Evolutionary conservation across 345 rosid genomes (phyloP).

Genomic region (Salix koriyanagi): DNA sequence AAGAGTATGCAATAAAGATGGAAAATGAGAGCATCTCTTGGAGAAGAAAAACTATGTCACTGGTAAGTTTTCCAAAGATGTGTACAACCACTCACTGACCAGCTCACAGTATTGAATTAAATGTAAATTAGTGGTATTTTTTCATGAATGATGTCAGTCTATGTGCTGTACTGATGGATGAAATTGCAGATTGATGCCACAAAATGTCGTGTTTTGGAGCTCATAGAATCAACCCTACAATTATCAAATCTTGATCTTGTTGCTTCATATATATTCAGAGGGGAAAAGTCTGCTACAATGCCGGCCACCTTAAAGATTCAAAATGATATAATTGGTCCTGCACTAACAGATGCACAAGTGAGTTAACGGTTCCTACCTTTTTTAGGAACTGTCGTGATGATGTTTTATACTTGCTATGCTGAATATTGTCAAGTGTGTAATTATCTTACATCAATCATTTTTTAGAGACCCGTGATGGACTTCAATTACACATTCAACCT

Average conservation of each 20-base stretch:
- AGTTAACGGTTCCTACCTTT: conserved; percentile 26
- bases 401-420: not conserved
- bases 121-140: conserved; percentile 15
- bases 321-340: conserved; percentile 71
- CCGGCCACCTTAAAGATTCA: conserved; percentile 61
- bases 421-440: not conserved
- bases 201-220: conserved; percentile 65
- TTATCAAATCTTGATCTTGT: conserved; percentile 79
- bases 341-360: conserved; percentile 67
- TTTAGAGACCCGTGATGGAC: conserved; percentile 38
- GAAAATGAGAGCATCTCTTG: conserved; percentile 79
- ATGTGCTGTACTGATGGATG: conserved; percentile 18
- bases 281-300: conserved; percentile 43
- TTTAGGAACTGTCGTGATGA: not conserved
- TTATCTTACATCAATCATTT: not conserved
- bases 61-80: conserved; percentile 45
- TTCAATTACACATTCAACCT: conserved; percentile 31
- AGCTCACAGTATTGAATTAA: not conserved
- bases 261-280: conserved; percentile 51
- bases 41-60: conserved; percentile 56
- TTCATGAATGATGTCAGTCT: not conserved
- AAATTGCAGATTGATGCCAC: conserved; percentile 62
- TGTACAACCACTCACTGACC: not conserved
- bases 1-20: conserved; percentile 49
- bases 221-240: conserved; percentile 66